Evolutionary conservation across 441 rosid genomes (phyloP).

Genomic region (Brassica balearica): DNA sequence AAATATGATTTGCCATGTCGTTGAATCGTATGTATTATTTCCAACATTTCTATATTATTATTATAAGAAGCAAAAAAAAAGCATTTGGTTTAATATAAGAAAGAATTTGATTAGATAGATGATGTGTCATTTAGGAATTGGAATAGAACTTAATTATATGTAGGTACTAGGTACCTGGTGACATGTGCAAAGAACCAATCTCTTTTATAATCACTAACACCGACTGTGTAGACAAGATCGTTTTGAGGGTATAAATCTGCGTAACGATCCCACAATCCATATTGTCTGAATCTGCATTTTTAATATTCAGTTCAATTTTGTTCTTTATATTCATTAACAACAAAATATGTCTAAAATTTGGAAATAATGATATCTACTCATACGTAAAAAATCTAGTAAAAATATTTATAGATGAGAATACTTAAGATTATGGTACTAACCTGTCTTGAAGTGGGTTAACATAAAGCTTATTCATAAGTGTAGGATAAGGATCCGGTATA

Average conservation of each 20-base stretch:
- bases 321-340: neutral
- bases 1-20: constrained; percentile 80
- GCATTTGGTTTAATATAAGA: neutral
- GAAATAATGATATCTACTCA: neutral
- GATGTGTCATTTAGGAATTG: neutral
- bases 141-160: neutral
- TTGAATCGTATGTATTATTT: constrained; percentile 49
- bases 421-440: constrained; percentile 41
- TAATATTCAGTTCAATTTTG: neutral
- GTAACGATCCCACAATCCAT: constrained; percentile 70
- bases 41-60: constrained; percentile 46
- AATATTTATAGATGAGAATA: neutral
- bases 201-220: constrained; percentile 45
- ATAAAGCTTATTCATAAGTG: constrained; percentile 48
- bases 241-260: constrained; percentile 54
- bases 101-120: too few relatives aligned
- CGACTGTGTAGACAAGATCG: constrained; percentile 57
- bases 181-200: constrained; percentile 82
- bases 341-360: neutral
- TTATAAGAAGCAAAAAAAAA: neutral
- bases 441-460: constrained; percentile 43
- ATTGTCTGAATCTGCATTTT: constrained; percentile 61
- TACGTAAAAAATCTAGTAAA: neutral
- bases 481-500: constrained; percentile 65
- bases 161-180: constrained; percentile 53